These are phyloP conservation scores for Leptodontidium sp. DNA, from an alignment of 2,329 filamentous ascomycete genomes.

Conservation along the genomic window DNA sequence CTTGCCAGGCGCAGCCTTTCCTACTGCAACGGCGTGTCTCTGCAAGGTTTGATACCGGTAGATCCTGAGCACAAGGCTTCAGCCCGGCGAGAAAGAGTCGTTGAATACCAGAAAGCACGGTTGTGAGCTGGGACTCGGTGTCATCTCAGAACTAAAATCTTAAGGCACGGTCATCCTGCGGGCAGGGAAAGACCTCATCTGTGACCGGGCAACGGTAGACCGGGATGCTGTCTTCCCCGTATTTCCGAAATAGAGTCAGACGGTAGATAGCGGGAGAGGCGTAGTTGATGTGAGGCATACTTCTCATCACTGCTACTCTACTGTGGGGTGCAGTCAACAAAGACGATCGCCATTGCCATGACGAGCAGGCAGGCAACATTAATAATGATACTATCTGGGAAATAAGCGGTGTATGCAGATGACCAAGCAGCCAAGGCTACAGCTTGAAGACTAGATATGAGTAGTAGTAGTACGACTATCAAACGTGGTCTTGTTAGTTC, in stretches of 20 bases:
- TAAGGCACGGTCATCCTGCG: conserved; percentile 22
- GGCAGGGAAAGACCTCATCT: conserved; percentile 11
- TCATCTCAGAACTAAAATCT: conserved; percentile 8
- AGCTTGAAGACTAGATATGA: neutral
- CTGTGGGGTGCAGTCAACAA: conserved; percentile 17
- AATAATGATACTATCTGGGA: conserved; percentile 6
- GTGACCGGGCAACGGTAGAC: conserved; percentile 10
- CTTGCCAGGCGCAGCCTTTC: conserved; percentile 19
- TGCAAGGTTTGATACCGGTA: conserved; percentile 20
- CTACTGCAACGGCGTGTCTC: conserved; percentile 4
- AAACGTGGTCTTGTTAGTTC: neutral
- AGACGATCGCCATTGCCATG: conserved; percentile 15
- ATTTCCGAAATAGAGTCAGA: conserved; percentile 31
- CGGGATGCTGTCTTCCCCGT: conserved; percentile 14
- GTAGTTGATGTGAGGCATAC: conserved; percentile 15
- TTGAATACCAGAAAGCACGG: conserved; percentile 21
- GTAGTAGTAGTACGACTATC: neutral
- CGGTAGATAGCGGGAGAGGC: conserved; percentile 26
- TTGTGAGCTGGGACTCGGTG: conserved; percentile 1
- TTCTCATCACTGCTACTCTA: neutral
- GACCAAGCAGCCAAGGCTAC: neutral
- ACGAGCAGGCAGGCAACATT: conserved; percentile 13
- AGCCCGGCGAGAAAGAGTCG: conserved; percentile 21
- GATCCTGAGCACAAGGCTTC: conserved; percentile 31
- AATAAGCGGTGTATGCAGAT: neutral